Evolutionary conservation across 148 eudicot species (phyloP).

Genomic region (Chenopodium suecicum): DNA sequence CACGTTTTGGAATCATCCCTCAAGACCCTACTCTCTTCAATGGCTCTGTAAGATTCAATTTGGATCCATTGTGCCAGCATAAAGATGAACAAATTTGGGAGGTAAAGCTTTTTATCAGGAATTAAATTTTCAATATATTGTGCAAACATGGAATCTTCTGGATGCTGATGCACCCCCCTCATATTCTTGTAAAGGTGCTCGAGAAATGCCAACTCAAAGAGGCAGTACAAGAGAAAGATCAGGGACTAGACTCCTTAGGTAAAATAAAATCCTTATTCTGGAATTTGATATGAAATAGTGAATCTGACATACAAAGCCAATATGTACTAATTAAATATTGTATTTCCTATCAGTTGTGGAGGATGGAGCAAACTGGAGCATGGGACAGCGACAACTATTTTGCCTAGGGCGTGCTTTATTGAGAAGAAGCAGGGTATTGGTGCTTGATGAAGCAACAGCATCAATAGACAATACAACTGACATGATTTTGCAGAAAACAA

Average conservation of each 20-base stretch:
- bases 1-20: conserved; percentile 79
- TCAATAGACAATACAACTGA: conserved; percentile 90
- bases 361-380: conserved; percentile 94
- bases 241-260: conserved; percentile 71
- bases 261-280: neutral
- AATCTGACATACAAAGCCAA: neutral
- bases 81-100: conserved; percentile 79
- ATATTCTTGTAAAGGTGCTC: conserved; percentile 47
- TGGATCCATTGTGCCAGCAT: conserved; percentile 73
- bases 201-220: conserved; percentile 84
- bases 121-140: neutral
- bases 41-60: conserved; percentile 79
- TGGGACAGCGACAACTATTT: conserved; percentile 91
- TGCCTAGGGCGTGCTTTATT: conserved; percentile 85
- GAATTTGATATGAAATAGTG: neutral
- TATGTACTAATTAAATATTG: neutral
- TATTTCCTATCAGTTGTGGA: conserved; percentile 52
- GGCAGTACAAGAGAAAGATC: conserved; percentile 66
- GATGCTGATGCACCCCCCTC: neutral
- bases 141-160: neutral
- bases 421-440: conserved; percentile 82
- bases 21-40: conserved; percentile 93
- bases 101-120: conserved; percentile 35
- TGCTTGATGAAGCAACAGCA: conserved; percentile 96
- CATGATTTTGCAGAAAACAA: conserved; percentile 34